phyloP scores from a whole-genome alignment of 352 stramenopile species.

The Phytopythium litorale region DNA sequence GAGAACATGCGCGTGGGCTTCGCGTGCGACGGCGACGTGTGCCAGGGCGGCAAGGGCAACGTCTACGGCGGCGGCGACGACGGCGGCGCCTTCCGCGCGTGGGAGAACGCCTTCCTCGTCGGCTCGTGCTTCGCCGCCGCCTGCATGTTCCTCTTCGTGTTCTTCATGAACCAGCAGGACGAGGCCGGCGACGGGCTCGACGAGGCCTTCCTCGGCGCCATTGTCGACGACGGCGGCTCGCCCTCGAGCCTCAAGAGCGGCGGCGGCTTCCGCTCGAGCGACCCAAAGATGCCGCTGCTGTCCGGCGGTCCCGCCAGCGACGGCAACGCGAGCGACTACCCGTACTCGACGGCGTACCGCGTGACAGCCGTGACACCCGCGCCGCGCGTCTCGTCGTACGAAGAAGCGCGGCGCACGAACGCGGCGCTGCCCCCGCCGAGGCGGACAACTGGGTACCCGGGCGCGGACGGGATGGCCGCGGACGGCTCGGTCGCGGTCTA shows the following conservation, averaged over 20 bases:
- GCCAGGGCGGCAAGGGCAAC: conserved; percentile 63
- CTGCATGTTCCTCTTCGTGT: conserved; percentile 79
- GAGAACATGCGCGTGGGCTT: conserved; percentile 87
- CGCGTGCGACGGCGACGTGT: conserved; percentile 77
- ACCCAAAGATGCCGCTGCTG: conserved; percentile 65
- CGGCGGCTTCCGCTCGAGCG: conserved; percentile 23
- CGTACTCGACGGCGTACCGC: conserved; percentile 15
- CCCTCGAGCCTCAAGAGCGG: conserved; percentile 9
- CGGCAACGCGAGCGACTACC: conserved; percentile 20
- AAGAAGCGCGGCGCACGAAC: conserved; percentile 52
- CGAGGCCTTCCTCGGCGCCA: conserved; percentile 19
- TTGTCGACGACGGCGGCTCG: conserved; percentile 16
- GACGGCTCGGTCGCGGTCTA: conserved; percentile 13
- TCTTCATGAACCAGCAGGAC: conserved; percentile 78
- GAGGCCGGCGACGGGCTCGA: conserved; percentile 19
- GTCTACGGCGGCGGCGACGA: conserved; percentile 51
- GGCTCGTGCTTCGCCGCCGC: conserved; percentile 68
- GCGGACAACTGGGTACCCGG: conserved; percentile 6
- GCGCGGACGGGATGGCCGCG: not conserved
- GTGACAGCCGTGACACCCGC: conserved; percentile 18
- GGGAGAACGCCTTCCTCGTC: conserved; percentile 66
- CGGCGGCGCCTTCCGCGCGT: conserved; percentile 33
- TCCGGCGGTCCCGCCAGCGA: conserved; percentile 18
- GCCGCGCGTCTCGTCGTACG: conserved; percentile 39
- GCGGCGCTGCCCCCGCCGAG: conserved; percentile 33